Evolutionary conservation across 2,329 filamentous ascomycete genomes (phyloP).

Genomic region (Colletotrichum liaoningense): DNA sequence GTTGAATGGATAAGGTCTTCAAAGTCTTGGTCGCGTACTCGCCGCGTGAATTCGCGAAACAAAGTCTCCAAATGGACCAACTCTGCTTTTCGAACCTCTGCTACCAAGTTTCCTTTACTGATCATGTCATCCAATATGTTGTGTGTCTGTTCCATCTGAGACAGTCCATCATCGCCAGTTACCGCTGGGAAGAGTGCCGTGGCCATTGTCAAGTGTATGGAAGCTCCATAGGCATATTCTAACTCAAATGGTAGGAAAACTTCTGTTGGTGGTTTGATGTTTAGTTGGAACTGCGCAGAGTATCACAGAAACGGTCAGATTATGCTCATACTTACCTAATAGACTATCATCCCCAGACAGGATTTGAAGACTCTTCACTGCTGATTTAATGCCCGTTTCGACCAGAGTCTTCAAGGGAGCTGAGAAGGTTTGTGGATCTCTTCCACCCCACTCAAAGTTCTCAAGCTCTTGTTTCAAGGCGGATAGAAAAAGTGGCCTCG

Average conservation of each 20-base stretch:
- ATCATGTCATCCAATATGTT: constrained; percentile 49
- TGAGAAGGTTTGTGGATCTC: constrained; percentile 47
- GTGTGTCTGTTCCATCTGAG: constrained; percentile 38
- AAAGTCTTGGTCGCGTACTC: constrained; percentile 42
- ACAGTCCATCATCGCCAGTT: constrained; percentile 41
- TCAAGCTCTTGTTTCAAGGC: constrained; percentile 51
- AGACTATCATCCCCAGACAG: constrained; percentile 44
- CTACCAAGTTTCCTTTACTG: constrained; percentile 46
- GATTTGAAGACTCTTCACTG: constrained; percentile 52
- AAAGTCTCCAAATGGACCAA: constrained; percentile 43
- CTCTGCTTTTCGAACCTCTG: constrained; percentile 46
- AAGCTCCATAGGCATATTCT: constrained; percentile 50
- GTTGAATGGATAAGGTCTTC: constrained; percentile 36
- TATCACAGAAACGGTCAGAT: too few species aligned
- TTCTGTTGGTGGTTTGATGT: constrained; percentile 39
- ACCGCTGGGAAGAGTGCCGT: constrained; percentile 48
- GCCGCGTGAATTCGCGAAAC: constrained; percentile 41
- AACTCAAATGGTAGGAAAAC: constrained; percentile 51
- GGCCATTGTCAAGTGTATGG: constrained; percentile 50
- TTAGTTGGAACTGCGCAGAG: background rate
- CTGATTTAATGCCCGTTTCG: constrained; percentile 54
- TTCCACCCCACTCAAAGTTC: constrained; percentile 37
- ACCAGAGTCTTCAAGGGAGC: constrained; percentile 47
- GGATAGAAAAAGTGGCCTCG: constrained; percentile 50
- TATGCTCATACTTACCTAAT: constrained; percentile 47